Conservation (phyloP, 2,329 filamentous ascomycete species). For the Monilinia vaccinii-corymbosi region DNA sequence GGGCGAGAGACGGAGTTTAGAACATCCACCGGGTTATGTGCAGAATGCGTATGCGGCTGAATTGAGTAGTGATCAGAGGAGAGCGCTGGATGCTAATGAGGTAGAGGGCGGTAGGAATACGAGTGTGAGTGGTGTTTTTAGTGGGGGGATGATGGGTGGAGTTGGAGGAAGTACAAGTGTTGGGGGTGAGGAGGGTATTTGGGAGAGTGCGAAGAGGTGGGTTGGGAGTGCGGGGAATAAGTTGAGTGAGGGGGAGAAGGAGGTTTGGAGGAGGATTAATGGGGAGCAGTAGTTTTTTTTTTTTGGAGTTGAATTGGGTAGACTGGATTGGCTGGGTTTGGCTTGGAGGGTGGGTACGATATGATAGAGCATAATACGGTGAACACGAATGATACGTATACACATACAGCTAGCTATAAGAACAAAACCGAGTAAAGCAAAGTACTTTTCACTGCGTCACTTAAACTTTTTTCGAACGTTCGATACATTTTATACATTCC, state of each 20-base stretch:
- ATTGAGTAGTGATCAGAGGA: slow-evolving; percentile 38
- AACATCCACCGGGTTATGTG: slow-evolving; percentile 40
- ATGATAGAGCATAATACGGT: not conserved
- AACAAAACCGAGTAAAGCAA: not conserved
- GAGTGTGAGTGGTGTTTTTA: slow-evolving; percentile 26
- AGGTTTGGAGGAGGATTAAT: slow-evolving; percentile 56
- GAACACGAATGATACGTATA: not conserved
- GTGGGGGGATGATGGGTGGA: not conserved
- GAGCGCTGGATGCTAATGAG: slow-evolving; percentile 19
- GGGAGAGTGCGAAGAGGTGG: slow-evolving; percentile 49
- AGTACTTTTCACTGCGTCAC: not conserved
- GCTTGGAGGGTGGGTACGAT: not conserved
- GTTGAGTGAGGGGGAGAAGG: slow-evolving; percentile 48
- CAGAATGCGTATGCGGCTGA: slow-evolving; percentile 47
- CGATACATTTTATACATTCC: not conserved
- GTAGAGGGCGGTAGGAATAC: slow-evolving; percentile 12
- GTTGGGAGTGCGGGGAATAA: slow-evolving; percentile 47
- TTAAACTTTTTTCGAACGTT: not conserved
- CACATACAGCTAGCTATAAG: not conserved
- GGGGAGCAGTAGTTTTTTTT: slow-evolving; percentile 29
- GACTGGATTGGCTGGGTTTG: not conserved
- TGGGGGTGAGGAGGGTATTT: slow-evolving; percentile 31
- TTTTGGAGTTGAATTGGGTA: no score
- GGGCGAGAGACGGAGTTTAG: slow-evolving; percentile 12
- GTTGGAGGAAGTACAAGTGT: not conserved